phyloP scores from a whole-genome alignment of 371 early-diverging fungal species.

The Basidiobolus meristosporus region DNA sequence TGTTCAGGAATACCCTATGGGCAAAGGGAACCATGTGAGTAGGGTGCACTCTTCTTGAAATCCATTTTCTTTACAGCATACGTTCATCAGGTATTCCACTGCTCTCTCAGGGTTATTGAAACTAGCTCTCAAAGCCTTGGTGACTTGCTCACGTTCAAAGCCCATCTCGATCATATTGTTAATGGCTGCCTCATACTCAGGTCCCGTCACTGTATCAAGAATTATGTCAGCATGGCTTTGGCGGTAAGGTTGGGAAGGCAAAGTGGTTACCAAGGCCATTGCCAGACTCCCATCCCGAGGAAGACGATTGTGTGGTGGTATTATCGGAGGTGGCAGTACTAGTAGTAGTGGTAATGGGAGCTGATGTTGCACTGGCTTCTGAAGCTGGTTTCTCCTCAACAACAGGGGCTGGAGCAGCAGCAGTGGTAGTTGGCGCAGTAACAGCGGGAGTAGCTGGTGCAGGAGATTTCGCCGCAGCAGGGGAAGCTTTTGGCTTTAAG shows the following conservation, averaged over 20 bases:
- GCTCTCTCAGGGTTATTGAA: constrained; percentile 95
- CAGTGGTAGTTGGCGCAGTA: constrained; percentile 6
- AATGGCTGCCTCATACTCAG: constrained; percentile 54
- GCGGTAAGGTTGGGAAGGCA: too few relatives aligned
- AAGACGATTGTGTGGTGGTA: too few relatives aligned
- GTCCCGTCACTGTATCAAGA: constrained; percentile 32
- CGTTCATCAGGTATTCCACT: constrained; percentile 86
- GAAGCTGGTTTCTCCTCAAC: constrained; percentile 1
- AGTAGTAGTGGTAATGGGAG: constrained; percentile 5
- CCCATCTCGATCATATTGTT: constrained; percentile 90
- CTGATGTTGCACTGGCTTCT: not conserved
- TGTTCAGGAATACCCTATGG: constrained; percentile 31
- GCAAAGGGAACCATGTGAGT: not conserved
- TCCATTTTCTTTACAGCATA: constrained; percentile 9
- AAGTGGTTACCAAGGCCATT: not conserved
- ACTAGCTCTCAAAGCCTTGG: constrained; percentile 81
- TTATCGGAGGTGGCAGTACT: not conserved
- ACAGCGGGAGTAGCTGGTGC: constrained; percentile 13
- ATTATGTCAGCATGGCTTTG: not conserved
- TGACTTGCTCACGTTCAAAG: constrained; percentile 70
- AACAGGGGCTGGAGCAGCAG: constrained; percentile 9
- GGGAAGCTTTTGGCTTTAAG: constrained; percentile 4
- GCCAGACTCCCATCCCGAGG: too few relatives aligned
- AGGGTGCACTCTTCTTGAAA: not conserved
- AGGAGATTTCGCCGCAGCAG: constrained; percentile 8